A percentile compares a stretch with the other conserved stretches of the same genome.
These are phyloP conservation scores for Cardiosporidium cionae DNA, from an alignment of 169 alveolate genomes.

Conservation along the genomic window DNA sequence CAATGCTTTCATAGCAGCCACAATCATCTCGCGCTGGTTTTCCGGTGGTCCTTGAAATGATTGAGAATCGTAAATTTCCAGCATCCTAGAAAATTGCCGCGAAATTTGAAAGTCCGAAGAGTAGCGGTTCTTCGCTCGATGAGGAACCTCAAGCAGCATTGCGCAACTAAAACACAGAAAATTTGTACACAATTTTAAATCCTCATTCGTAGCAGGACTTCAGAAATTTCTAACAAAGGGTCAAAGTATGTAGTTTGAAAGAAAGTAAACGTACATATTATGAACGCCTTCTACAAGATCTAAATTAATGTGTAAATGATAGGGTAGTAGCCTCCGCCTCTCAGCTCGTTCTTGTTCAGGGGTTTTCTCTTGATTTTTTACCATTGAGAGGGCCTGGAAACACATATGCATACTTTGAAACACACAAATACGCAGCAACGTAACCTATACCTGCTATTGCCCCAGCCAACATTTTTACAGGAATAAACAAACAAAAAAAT, in stretches of 20 bases:
- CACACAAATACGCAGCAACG: background rate
- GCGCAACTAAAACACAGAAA: slow-evolving; percentile 29
- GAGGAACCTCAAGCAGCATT: slow-evolving; percentile 45
- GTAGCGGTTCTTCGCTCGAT: slow-evolving; percentile 24
- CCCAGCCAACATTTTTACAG: background rate
- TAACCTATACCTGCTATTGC: background rate
- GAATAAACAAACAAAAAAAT: background rate
- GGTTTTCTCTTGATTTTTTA: slow-evolving; percentile 81
- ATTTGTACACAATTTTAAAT: background rate
- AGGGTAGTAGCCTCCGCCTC: slow-evolving; percentile 87
- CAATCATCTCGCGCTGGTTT: slow-evolving; percentile 80
- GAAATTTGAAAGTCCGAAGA: slow-evolving; percentile 50
- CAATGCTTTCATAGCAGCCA: slow-evolving; percentile 80
- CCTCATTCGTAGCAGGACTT: background rate
- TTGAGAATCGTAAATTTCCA: slow-evolving; percentile 77
- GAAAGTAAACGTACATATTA: slow-evolving; percentile 45
- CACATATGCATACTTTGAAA: background rate
- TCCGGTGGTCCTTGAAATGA: slow-evolving; percentile 93
- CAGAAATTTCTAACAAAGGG: background rate
- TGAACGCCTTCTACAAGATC: slow-evolving; percentile 87
- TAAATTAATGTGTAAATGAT: slow-evolving; percentile 91
- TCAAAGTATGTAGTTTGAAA: background rate
- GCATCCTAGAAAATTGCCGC: slow-evolving; percentile 80
- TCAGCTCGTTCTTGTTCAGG: slow-evolving; percentile 90
- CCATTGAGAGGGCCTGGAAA: slow-evolving; percentile 53